phyloP scores from a whole-genome alignment of 2,329 filamentous ascomycete species.

The Chrysoporthe puriensis region DNA sequence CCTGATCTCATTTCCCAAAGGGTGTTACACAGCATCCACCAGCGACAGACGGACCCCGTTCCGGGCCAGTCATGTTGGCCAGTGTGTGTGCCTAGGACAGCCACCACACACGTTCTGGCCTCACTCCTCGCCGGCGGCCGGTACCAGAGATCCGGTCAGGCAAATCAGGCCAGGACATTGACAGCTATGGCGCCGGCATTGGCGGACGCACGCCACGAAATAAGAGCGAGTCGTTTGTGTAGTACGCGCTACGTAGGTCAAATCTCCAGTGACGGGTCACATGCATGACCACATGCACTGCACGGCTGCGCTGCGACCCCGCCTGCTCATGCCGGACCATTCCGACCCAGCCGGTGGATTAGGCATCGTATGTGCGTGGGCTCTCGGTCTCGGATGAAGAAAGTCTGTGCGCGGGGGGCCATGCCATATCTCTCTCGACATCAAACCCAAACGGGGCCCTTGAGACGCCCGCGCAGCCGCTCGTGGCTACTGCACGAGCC shows the following conservation, averaged over 20 bases:
- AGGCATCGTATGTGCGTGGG: too few relatives aligned
- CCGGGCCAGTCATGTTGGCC: neutral
- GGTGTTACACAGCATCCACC: neutral
- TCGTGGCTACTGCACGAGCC: too few relatives aligned
- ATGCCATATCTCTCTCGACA: too few relatives aligned
- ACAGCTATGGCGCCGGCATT: neutral
- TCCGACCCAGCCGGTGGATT: too few relatives aligned
- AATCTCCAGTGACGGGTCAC: neutral
- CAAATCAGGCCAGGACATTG: neutral
- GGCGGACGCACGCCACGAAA: neutral
- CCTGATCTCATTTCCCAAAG: neutral
- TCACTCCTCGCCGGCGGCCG: neutral
- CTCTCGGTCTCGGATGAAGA: too few relatives aligned
- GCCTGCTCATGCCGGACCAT: too few relatives aligned
- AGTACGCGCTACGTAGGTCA: neutral
- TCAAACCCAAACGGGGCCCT: too few relatives aligned
- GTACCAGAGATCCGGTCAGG: constrained; percentile 7
- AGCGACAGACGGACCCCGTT: neutral
- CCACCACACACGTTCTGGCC: neutral
- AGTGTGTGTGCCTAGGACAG: neutral
- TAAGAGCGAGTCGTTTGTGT: neutral
- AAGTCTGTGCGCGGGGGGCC: too few relatives aligned
- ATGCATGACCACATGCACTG: too few relatives aligned
- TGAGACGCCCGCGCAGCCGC: too few relatives aligned
- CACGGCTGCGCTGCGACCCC: too few relatives aligned